These are phyloP conservation scores for Talaromyces thailandensis DNA, from an alignment of 495 filamentous ascomycete species.

Conservation along the genomic window DNA sequence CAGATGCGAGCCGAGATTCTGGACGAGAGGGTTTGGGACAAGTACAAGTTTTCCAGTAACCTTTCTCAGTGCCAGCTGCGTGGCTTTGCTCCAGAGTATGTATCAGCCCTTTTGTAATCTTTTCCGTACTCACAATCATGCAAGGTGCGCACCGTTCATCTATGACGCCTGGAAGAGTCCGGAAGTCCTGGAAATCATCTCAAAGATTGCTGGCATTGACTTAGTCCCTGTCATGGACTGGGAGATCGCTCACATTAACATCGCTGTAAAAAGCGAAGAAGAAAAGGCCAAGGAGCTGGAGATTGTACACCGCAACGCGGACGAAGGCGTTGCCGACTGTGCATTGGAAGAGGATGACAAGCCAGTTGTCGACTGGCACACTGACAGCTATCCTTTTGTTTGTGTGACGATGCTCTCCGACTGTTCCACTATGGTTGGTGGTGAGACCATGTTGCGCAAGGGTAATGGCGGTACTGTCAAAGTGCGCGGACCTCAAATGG, in stretches of 20 bases:
- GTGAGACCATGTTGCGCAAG: conserved; percentile 59
- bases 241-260: conserved; percentile 68
- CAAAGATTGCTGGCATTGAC: conserved; percentile 66
- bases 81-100: conserved; percentile 61
- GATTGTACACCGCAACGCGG: conserved; percentile 27
- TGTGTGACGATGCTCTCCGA: conserved; percentile 72
- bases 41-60: conserved; percentile 56
- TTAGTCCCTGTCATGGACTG: conserved; percentile 62
- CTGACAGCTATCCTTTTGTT: conserved; percentile 68
- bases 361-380: conserved; percentile 65
- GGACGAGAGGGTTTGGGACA: conserved; percentile 51
- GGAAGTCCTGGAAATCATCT: conserved; percentile 54
- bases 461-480: conserved; percentile 55
- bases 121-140: conserved; percentile 9
- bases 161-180: conserved; percentile 64
- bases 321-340: conserved; percentile 41
- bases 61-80: conserved; percentile 57
- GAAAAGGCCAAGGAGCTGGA: conserved; percentile 42
- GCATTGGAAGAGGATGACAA: conserved; percentile 54
- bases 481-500: conserved; percentile 59
- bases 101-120: conserved; percentile 7
- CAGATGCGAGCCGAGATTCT: conserved; percentile 61
- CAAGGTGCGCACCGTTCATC: conserved; percentile 54
- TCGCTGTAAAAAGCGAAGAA: conserved; percentile 49
- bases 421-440: conserved; percentile 59